These are phyloP conservation scores for Phyllosticta citrichinensis DNA, from an alignment of 2,329 filamentous ascomycete species.

Conservation along the genomic window DNA sequence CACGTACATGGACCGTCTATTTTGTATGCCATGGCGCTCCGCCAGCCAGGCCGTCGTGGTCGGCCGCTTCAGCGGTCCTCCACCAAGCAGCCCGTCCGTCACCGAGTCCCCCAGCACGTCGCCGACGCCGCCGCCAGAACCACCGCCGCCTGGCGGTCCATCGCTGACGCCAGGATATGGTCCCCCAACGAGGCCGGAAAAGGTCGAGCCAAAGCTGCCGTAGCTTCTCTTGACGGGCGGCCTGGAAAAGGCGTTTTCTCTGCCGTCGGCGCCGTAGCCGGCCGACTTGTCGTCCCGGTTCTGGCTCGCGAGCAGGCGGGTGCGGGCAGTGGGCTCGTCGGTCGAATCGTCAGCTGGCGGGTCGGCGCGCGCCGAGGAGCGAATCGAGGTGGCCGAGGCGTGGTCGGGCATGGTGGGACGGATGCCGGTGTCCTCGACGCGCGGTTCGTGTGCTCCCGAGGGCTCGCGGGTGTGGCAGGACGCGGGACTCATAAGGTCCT, in stretches of 20 bases:
- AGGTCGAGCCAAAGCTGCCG: slow-evolving; percentile 40
- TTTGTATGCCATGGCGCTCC: slow-evolving; percentile 61
- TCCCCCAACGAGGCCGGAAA: slow-evolving; percentile 21
- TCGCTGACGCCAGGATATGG: slow-evolving; percentile 24
- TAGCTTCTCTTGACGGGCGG: slow-evolving; percentile 28
- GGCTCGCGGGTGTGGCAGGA: slow-evolving; percentile 12
- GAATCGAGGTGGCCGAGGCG: slow-evolving; percentile 20
- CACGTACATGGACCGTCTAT: slow-evolving; percentile 62
- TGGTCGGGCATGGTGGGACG: slow-evolving; percentile 21
- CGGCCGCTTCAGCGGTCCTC: slow-evolving; percentile 49
- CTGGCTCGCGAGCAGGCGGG: slow-evolving; percentile 27
- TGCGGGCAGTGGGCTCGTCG: slow-evolving; percentile 17
- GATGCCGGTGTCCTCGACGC: slow-evolving; percentile 22
- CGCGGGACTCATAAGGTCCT: slow-evolving; percentile 23
- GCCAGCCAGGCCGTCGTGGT: slow-evolving; percentile 64
- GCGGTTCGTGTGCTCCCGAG: slow-evolving; percentile 4
- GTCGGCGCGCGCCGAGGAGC: slow-evolving; percentile 16
- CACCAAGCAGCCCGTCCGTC: slow-evolving; percentile 33
- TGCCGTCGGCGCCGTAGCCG: slow-evolving; percentile 19
- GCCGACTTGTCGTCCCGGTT: slow-evolving; percentile 24
- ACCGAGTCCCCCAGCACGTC: slow-evolving; percentile 33
- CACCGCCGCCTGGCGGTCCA: slow-evolving; percentile 18
- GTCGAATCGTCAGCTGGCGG: slow-evolving; percentile 18
- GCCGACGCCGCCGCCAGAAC: slow-evolving; percentile 23
- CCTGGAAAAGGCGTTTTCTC: background rate